These are phyloP conservation scores for Cruciata laevipes DNA, from an alignment of 257 asterid species.

Conservation along the genomic window DNA sequence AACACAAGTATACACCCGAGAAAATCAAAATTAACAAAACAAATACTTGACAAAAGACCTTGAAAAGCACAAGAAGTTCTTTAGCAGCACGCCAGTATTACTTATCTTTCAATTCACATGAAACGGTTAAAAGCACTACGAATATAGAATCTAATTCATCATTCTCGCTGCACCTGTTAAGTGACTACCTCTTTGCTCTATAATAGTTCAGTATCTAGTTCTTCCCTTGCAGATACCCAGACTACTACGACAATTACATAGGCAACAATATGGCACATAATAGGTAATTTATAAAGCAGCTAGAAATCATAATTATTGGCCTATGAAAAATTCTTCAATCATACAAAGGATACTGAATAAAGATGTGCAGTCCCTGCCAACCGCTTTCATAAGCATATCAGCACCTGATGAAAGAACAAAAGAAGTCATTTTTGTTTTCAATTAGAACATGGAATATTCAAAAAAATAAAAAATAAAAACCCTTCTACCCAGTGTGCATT, in stretches of 20 bases:
- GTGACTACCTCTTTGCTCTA: not conserved
- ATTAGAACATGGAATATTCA: not conserved
- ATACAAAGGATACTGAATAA: constrained; percentile 83
- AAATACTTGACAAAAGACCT: not conserved
- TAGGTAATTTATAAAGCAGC: not conserved
- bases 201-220: not conserved
- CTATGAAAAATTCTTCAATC: not conserved
- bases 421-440: not conserved
- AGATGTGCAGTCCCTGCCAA: constrained; percentile 93
- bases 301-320: not conserved
- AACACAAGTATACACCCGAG: not conserved
- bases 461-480: too few species aligned
- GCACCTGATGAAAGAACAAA: constrained; percentile 43
- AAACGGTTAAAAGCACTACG: not conserved
- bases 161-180: not conserved
- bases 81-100: not conserved
- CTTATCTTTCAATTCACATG: not conserved
- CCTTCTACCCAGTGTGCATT: not conserved
- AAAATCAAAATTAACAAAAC: not conserved
- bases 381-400: constrained; percentile 87
- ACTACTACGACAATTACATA: not conserved
- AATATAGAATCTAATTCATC: not conserved
- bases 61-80: not conserved
- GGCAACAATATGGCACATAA: not conserved
- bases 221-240: not conserved